Percentiles rank a stretch among this genome's conserved stretches.
These are phyloP conservation scores for Monilinia fructigena DNA, from an alignment of 2,329 filamentous ascomycete genomes.

Conservation along the genomic window DNA sequence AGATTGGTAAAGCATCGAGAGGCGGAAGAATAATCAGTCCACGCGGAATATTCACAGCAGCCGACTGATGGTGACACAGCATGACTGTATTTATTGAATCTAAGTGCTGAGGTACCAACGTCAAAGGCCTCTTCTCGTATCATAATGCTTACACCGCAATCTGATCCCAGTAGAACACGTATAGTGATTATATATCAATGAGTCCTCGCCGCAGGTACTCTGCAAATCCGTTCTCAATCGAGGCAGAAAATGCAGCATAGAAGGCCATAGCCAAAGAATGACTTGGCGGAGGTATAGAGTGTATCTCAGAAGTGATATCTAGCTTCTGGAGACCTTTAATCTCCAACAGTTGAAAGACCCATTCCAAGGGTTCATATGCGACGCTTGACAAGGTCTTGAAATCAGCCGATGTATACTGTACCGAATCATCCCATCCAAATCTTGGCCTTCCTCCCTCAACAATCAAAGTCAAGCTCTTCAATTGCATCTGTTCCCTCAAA, in stretches of 20 bases:
- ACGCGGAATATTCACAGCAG: neutral
- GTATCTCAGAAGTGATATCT: conserved; percentile 53
- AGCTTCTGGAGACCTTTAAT: conserved; percentile 51
- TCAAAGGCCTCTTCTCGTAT: conserved; percentile 6
- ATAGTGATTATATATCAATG: conserved; percentile 16
- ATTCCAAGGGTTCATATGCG: conserved; percentile 52
- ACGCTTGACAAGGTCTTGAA: conserved; percentile 47
- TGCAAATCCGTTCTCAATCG: conserved; percentile 55
- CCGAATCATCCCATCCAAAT: conserved; percentile 50
- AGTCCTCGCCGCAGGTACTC: conserved; percentile 48
- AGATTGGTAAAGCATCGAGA: neutral
- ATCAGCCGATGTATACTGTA: conserved; percentile 47
- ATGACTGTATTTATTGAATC: neutral
- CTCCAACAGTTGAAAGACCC: conserved; percentile 55
- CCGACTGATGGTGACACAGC: conserved; percentile 1
- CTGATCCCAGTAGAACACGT: neutral
- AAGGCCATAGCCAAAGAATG: conserved; percentile 55
- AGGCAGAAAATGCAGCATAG: conserved; percentile 59
- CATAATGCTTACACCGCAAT: conserved; percentile 13
- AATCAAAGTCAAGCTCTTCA: conserved; percentile 50
- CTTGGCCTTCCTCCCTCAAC: conserved; percentile 55
- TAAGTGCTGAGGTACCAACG: neutral
- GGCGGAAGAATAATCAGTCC: neutral
- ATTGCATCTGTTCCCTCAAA: conserved; percentile 42
- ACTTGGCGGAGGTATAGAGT: conserved; percentile 48